These are phyloP conservation scores for Malus asiatica DNA, from an alignment of 306 rosid species.

Conservation along the genomic window DNA sequence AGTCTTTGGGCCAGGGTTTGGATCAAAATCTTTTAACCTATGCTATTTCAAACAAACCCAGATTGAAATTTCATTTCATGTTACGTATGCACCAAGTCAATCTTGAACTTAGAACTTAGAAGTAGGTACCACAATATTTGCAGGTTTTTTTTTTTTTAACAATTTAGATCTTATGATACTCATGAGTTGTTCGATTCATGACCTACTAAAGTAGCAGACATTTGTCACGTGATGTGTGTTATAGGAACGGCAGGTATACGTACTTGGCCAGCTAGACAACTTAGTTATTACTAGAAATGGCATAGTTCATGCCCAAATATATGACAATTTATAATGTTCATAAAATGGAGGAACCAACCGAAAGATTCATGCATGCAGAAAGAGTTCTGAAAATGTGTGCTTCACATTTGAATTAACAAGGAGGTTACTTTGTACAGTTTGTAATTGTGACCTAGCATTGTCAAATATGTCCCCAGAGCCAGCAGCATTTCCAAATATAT, in stretches of 20 bases:
- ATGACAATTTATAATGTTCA: background rate
- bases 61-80: background rate
- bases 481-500: background rate
- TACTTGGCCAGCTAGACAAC: too few species aligned
- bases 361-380: background rate
- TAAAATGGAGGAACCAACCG: background rate
- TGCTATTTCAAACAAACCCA: background rate
- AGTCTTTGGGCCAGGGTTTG: background rate
- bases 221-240: background rate
- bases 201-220: background rate
- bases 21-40: background rate
- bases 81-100: background rate
- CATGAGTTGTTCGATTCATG: background rate
- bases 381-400: background rate
- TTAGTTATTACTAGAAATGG: background rate
- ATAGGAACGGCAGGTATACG: too few species aligned
- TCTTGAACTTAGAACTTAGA: background rate
- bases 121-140: background rate
- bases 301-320: background rate
- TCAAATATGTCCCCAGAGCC: background rate
- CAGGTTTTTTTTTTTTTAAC: background rate
- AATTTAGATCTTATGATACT: background rate
- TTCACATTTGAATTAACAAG: background rate
- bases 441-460: background rate
- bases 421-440: background rate